phyloP scores from a whole-genome alignment of 2,329 filamentous ascomycete genomes.

The Lizonia empirigonia region DNA sequence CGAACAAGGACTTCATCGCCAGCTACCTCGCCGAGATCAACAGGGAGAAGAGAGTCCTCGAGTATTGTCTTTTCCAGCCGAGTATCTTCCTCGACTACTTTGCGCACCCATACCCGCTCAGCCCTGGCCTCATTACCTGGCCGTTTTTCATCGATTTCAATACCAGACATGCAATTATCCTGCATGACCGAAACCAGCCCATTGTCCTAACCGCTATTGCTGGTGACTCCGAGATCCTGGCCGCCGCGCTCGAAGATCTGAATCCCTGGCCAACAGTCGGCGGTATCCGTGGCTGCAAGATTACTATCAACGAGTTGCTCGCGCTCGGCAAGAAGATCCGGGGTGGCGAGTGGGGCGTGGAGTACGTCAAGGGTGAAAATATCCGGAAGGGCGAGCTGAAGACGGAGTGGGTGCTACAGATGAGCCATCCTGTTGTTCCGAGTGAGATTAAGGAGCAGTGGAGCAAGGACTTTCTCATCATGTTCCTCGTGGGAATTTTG shows the following conservation, averaged over 20 bases:
- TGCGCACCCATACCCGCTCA: conserved; percentile 56
- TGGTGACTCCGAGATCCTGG: conserved; percentile 34
- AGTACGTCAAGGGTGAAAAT: conserved; percentile 56
- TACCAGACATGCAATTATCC: conserved; percentile 34
- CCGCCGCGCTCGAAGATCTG: conserved; percentile 32
- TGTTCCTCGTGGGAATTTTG: conserved; percentile 50
- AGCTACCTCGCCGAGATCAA: conserved; percentile 58
- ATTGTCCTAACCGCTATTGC: conserved; percentile 36
- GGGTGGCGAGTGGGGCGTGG: conserved; percentile 46
- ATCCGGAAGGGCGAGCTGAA: conserved; percentile 52
- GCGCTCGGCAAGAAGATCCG: conserved; percentile 37
- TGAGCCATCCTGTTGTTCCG: conserved; percentile 44
- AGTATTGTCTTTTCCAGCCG: conserved; percentile 63
- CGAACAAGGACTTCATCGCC: conserved; percentile 57
- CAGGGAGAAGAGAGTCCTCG: conserved; percentile 57
- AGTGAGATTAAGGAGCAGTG: conserved; percentile 44
- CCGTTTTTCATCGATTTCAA: conserved; percentile 43
- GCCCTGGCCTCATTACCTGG: conserved; percentile 52
- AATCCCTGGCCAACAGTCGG: conserved; percentile 36
- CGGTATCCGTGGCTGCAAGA: conserved; percentile 33
- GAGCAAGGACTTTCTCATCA: conserved; percentile 49
- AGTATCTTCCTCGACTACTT: conserved; percentile 63
- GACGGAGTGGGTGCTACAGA: conserved; percentile 50
- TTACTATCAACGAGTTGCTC: conserved; percentile 35
- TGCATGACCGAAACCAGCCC: conserved; percentile 35